Evolutionary conservation across 2,329 filamentous ascomycete species (phyloP).

Genomic region (Aschersonia sp.): DNA sequence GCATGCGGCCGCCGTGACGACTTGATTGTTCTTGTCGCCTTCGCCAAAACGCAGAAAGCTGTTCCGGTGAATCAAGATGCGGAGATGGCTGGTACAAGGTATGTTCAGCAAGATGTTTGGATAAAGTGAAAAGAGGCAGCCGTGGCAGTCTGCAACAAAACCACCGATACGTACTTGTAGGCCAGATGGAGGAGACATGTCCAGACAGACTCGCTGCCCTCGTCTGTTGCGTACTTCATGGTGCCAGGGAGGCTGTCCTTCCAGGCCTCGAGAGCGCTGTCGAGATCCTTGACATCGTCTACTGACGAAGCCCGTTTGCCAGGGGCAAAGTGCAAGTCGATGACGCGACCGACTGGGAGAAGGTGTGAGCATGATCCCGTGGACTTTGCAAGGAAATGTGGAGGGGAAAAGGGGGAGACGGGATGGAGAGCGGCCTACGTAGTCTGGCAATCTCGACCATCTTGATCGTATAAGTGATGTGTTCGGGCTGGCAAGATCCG

Average conservation of each 20-base stretch:
- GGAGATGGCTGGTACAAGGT: conserved; percentile 12
- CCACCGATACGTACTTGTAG: conserved; percentile 15
- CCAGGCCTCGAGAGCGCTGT: conserved; percentile 17
- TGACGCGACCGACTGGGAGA: conserved; percentile 16
- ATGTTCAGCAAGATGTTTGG: not conserved
- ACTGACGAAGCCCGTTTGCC: conserved; percentile 14
- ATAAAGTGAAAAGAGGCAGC: not conserved
- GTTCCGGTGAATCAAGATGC: conserved; percentile 20
- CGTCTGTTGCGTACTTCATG: conserved; percentile 15
- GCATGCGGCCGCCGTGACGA: conserved; percentile 17
- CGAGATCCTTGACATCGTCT: conserved; percentile 14
- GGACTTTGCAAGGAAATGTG: no score
- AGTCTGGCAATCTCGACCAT: conserved; percentile 22
- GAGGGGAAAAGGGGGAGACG: not conserved
- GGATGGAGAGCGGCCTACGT: conserved; percentile 8
- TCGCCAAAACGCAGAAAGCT: conserved; percentile 15
- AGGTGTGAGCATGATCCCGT: not conserved
- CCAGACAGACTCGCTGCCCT: conserved; percentile 19
- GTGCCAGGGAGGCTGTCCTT: conserved; percentile 16
- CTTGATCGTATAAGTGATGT: conserved; percentile 20
- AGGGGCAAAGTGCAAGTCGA: conserved; percentile 21
- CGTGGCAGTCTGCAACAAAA: not conserved
- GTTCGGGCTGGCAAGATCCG: conserved; percentile 16
- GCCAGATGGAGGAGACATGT: conserved; percentile 21
- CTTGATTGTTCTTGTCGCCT: conserved; percentile 13